Evolutionary conservation across 805 yeast genomes (phyloP), one percentile per base, ranked within the genome.

Genomic region (Starmerella scarabaei): DNA sequence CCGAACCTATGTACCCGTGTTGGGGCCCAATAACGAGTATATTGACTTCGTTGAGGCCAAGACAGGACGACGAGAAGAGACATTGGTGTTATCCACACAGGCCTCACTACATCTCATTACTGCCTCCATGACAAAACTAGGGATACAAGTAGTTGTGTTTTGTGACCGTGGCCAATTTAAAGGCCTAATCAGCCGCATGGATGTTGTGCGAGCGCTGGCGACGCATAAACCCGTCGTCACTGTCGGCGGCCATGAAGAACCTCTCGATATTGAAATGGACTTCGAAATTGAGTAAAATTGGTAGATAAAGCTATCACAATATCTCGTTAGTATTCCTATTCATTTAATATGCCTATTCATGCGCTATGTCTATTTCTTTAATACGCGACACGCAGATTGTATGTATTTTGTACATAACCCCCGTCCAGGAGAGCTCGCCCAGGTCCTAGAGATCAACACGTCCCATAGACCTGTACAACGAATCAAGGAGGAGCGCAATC

Each of bases 141-240:
- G 51, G 14, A 31, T 48, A n/a, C 42, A 51, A 21, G 42, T 40
- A n/a, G 42, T 48, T 4, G 37, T 48, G 2, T 7, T 48, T 23
- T 47, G 51, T 30, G 15, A 33, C 11, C 16, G 21, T 8, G 47
- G 47, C 9, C 5, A 26, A 16, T 37, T 49, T 19, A 11, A 18
- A 2, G 53, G 53, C 9, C 34, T 49, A 2, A 15, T 46, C 18
- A 45, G 45, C 8, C 42, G 48, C 4, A 24, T 34, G 20, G 49
- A 50, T 20, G 46, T 49, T 20, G 41, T 44, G 20, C 19, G 32
- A 8, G 38, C 30, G 17, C 30, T 40, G 34, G 28, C 33, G 6
- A 32, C 29, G 19, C 21, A 28, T 17, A 21, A 30, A 23, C 26
- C 26, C 7, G 26, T 23, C 11, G 26, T 23, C 7, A 7, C 26